Evolutionary conservation across 2,329 filamentous ascomycete genomes (phyloP).

Genomic region (Phoma herbarum): DNA sequence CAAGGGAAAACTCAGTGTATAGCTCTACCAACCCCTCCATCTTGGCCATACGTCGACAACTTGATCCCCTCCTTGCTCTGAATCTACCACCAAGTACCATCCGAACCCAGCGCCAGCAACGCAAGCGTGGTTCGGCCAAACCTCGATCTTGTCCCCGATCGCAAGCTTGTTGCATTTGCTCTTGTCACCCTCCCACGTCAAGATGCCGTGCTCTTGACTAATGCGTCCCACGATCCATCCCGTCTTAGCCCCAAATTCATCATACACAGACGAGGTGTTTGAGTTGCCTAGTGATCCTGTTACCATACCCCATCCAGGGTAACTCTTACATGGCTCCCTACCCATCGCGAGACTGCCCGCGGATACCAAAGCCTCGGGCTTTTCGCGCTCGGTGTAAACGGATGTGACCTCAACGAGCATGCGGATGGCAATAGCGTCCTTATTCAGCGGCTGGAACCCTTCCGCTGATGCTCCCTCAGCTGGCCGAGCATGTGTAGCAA

Average conservation of each 20-base stretch:
- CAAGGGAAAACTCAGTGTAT: background rate
- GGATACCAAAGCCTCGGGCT: conserved; percentile 72
- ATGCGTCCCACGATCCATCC: conserved; percentile 75
- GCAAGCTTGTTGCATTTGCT: conserved; percentile 53
- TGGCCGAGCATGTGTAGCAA: conserved; percentile 72
- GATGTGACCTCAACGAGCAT: conserved; percentile 77
- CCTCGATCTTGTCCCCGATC: conserved; percentile 71
- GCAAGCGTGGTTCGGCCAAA: conserved; percentile 86
- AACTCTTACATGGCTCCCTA: conserved; percentile 75
- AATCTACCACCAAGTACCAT: conserved; percentile 79
- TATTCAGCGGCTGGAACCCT: conserved; percentile 53
- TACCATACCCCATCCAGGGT: conserved; percentile 75
- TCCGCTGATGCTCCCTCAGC: conserved; percentile 26
- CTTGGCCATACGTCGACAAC: conserved; percentile 78
- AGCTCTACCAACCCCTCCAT: conserved; percentile 71
- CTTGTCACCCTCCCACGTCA: conserved; percentile 65
- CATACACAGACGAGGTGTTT: conserved; percentile 32
- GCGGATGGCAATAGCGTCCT: conserved; percentile 69
- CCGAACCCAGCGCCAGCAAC: conserved; percentile 75
- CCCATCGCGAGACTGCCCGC: conserved; percentile 75
- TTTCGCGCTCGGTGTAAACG: conserved; percentile 61
- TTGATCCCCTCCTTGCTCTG: conserved; percentile 60
- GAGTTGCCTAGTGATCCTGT: conserved; percentile 63
- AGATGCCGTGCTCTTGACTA: conserved; percentile 80
- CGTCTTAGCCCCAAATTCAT: conserved; percentile 42